A percentile compares a stretch with the other conserved stretches of the same genome.
Conservation (phyloP, 306 rosid genomes). For the Mucuna pruriens region DNA sequence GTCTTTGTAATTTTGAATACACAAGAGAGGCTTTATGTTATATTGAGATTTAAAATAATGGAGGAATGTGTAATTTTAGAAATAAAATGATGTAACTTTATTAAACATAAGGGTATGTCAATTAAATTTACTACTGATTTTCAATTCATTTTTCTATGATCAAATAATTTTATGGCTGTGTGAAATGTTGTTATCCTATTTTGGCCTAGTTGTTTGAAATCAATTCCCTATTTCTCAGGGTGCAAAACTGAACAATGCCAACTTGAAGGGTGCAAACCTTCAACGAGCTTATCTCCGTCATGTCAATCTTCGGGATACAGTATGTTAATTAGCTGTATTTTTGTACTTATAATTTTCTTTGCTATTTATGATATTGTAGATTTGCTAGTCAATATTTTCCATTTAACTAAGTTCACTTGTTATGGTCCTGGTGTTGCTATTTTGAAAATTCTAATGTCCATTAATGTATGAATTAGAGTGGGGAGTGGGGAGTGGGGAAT, state of each 20-base stretch:
- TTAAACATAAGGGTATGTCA: not conserved
- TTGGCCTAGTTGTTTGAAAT: constrained; percentile 14
- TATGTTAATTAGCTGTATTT: constrained; percentile 44
- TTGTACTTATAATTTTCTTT: not conserved
- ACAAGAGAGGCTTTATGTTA: constrained; percentile 15
- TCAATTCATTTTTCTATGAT: not conserved
- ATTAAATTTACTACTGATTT: not conserved
- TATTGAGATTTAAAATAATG: not conserved
- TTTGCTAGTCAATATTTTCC: constrained; percentile 1
- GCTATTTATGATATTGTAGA: constrained; percentile 18
- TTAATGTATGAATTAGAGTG: not conserved
- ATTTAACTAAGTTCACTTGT: not conserved
- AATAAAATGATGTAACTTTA: not conserved
- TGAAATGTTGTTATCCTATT: not conserved
- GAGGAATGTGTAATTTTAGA: not conserved
- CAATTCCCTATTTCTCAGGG: constrained; percentile 59
- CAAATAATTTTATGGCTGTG: not conserved
- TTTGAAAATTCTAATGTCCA: constrained; percentile 8
- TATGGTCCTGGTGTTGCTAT: not conserved
- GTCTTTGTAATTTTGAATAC: not conserved
- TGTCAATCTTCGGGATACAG: constrained; percentile 79
- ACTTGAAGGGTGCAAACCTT: constrained; percentile 85
- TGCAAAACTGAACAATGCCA: constrained; percentile 79
- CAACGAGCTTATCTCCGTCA: constrained; percentile 90
- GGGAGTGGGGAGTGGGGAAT: too few relatives aligned